Evolutionary conservation across 2,329 filamentous ascomycete genomes (phyloP), one percentile per base, ranked within the genome.

Genomic region (Cladophialophora carrionii): DNA sequence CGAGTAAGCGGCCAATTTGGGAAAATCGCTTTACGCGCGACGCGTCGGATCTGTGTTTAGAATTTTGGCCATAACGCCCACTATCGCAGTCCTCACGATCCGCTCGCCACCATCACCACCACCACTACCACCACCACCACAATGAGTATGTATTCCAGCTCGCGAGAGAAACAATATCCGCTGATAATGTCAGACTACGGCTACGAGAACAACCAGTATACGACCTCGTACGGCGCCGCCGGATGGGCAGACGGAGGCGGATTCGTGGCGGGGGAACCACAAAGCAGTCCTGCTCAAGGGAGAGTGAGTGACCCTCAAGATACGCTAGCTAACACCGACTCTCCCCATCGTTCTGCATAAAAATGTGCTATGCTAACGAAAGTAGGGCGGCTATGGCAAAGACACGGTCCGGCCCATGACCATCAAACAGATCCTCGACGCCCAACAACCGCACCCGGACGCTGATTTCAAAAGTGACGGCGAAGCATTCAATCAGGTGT

Each of bases 321-420:
- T n/a, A 43, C 7, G 49, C 63, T 24, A 29, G 32, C 63, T 37
- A n/a, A 10, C 31, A 8, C 14, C 29, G 26, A 29, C 29, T n/a
- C n/a, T n/a, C 26, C 52, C 26, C 26, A 32, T 12, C 51, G 0
- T 53, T 20, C 51, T n/a, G n/a, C 8, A 31, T 20, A 10, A 5
- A 4, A 31, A 52, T 52, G 26, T 8, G 22, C 52, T 20, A 10
- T 34, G 34, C 29, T 31, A 20, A 34, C 14, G 24, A 20, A n/a
- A 54, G 29, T 51, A 71, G 68, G 63, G 64, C 41, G 70, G 72
- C 66, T 90, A 90, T 76, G 84, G 85, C 71, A 91, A 96, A 78
- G 92, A 97, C 73, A 93, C 92, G 22, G 85, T 99, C 59, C 90
- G 95, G 52, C 93, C 95, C 0, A 90, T 97, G 54, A 99, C 95